Evolutionary conservation across 805 yeast species (phyloP).

Genomic region (Metschnikowia corniflorae): DNA sequence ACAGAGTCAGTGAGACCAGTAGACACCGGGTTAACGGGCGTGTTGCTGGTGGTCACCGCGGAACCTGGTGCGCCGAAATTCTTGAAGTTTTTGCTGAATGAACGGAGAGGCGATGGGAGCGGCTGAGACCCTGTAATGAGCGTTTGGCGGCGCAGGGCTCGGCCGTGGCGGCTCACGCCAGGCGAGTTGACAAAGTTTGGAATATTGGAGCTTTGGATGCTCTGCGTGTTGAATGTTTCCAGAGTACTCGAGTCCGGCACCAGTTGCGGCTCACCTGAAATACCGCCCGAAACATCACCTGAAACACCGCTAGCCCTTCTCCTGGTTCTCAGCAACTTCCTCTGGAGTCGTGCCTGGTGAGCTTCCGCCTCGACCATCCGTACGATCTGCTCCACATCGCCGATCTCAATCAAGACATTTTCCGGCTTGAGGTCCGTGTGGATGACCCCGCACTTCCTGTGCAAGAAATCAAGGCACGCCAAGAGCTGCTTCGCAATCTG

Average conservation of each 20-base stretch:
- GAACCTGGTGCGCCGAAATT: slow-evolving; percentile 28
- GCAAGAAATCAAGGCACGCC: slow-evolving; percentile 56
- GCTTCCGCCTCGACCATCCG: slow-evolving; percentile 61
- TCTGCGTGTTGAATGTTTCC: too few species aligned
- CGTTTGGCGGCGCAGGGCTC: slow-evolving; percentile 67
- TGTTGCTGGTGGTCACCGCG: slow-evolving; percentile 38
- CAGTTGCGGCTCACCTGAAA: too few species aligned
- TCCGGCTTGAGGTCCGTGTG: slow-evolving; percentile 22
- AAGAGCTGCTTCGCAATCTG: slow-evolving; percentile 56
- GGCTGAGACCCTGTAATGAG: slow-evolving; percentile 91
- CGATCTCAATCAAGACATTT: slow-evolving; percentile 49
- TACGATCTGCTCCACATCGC: slow-evolving; percentile 77
- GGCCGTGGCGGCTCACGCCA: slow-evolving; percentile 40
- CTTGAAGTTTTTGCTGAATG: slow-evolving; percentile 43
- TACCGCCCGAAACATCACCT: too few species aligned
- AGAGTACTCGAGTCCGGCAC: too few species aligned
- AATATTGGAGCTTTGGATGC: too few species aligned
- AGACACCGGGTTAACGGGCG: slow-evolving; percentile 30
- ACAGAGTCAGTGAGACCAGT: too few species aligned
- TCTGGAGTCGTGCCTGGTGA: slow-evolving; percentile 42
- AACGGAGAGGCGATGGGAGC: slow-evolving; percentile 78
- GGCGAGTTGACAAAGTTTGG: too few species aligned
- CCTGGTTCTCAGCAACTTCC: slow-evolving; percentile 18
- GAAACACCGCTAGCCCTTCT: slow-evolving; percentile 7
- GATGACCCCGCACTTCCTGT: slow-evolving; percentile 56